phyloP scores from a whole-genome alignment of 257 asterid genomes.

The Plectranthus barbatus region DNA sequence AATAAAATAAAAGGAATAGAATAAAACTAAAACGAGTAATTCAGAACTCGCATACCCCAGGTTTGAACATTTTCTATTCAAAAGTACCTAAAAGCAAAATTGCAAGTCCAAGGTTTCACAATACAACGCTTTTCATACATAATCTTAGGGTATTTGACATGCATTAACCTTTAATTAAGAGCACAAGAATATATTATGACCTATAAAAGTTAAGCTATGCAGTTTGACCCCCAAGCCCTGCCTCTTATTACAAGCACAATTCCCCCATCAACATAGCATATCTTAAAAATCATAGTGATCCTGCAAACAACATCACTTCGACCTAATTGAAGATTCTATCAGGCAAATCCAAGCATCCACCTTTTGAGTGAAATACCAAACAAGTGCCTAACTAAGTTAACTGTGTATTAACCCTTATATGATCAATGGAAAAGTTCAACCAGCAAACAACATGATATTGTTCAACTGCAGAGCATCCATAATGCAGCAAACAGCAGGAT shows the following conservation, averaged over 20 bases:
- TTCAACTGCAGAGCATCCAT: background rate
- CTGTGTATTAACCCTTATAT: background rate
- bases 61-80: too few species aligned
- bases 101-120: background rate
- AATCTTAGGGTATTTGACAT: too few species aligned
- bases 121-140: background rate
- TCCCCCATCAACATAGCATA: background rate
- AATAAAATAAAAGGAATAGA: too few species aligned
- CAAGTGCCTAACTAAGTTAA: background rate
- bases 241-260: background rate
- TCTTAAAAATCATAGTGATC: background rate
- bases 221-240: too few species aligned
- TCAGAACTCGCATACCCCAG: too few species aligned
- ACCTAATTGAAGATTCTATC: background rate
- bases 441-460: background rate
- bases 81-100: background rate
- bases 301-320: too few species aligned
- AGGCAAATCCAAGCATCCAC: background rate
- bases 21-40: too few species aligned
- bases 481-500: slow-evolving; percentile 1
- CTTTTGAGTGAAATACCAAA: background rate
- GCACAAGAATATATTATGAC: too few species aligned
- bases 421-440: background rate
- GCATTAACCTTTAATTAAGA: too few species aligned
- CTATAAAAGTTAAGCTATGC: too few species aligned